These are phyloP conservation scores for Cryptosporidium sp. DNA, from an alignment of 169 alveolate species.

Conservation along the genomic window DNA sequence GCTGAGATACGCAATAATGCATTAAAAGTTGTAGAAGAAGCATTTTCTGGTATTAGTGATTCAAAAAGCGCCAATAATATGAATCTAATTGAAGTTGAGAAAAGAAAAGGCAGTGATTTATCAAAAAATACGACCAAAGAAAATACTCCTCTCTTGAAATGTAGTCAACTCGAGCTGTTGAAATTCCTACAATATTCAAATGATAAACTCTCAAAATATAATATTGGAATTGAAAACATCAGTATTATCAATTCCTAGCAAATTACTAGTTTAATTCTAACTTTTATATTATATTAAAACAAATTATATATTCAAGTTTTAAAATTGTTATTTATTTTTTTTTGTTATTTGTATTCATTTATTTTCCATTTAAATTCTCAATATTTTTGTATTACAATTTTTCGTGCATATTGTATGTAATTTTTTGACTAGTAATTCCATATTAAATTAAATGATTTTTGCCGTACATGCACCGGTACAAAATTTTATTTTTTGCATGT, in stretches of 20 bases:
- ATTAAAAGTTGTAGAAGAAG: constrained; percentile 18
- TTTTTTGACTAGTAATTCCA: neutral
- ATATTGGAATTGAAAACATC: neutral
- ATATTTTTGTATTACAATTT: neutral
- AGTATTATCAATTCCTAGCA: neutral
- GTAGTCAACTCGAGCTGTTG: constrained; percentile 4
- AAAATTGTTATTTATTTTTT: neutral
- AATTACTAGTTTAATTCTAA: neutral
- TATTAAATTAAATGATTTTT: neutral
- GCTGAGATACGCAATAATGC: constrained; percentile 57
- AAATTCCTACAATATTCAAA: constrained; percentile 24
- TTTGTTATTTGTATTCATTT: too few species aligned
- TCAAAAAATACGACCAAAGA: neutral
- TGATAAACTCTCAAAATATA: constrained; percentile 34
- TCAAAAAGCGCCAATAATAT: neutral
- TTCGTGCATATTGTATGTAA: neutral
- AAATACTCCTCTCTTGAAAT: neutral
- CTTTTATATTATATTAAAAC: neutral
- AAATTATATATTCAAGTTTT: neutral
- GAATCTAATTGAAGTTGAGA: neutral
- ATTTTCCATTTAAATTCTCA: neutral
- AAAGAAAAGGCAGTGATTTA: neutral
- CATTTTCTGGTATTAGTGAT: constrained; percentile 12
- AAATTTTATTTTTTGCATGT: neutral
- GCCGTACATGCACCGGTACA: neutral